Evolutionary conservation across 768 basidiomycete species (phyloP), one percentile per base, ranked within the genome.

Genomic region (Rhizopogon vinicolor): DNA sequence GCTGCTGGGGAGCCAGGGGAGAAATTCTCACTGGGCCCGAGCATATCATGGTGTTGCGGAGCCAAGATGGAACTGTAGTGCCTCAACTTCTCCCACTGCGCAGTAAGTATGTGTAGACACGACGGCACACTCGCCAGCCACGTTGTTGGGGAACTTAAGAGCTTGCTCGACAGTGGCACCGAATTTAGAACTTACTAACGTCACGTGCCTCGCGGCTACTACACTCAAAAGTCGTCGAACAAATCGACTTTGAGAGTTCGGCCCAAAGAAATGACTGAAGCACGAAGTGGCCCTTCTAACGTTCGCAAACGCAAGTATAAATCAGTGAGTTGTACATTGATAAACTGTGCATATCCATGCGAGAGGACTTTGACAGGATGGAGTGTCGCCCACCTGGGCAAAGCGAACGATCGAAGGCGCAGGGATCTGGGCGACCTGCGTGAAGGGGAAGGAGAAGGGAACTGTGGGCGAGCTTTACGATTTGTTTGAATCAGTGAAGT

Each of bases 361-460:
- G 39, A 43, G 19, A 22, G n/a, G 16, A 41, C 13, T 7, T 33
- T 12, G 31, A 10, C 59, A 89, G 87, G 85, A 88, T 62, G 87
- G 87, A 5, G 40, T 63, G 31, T 81, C 82, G 2, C 78, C 84
- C 16, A 77, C 84, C 29, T 86, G 85, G 85, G 78, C 72, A 19
- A 89, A 83, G 67, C 72, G 80, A 42, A 69, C 74, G 25, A 79
- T 92, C 55, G 87, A 89, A 57, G 91, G 91, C 8, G 91, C 91
- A 18, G 91, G 91, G 16, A 72, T 93, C 18, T 93, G 91, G 91
- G 87, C 83, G 9, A 91, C 85, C 63, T 93, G 89, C 76, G 80
- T 91, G 31, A 90, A 87, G 67, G 91, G 91, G 18, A 93, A 86
- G 61, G 92, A 93, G 67, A 87, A 81, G 59, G 86, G 85, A 63